Evolutionary conservation across 148 eudicot species (phyloP).

Genomic region (Salicornia ramosissima): DNA sequence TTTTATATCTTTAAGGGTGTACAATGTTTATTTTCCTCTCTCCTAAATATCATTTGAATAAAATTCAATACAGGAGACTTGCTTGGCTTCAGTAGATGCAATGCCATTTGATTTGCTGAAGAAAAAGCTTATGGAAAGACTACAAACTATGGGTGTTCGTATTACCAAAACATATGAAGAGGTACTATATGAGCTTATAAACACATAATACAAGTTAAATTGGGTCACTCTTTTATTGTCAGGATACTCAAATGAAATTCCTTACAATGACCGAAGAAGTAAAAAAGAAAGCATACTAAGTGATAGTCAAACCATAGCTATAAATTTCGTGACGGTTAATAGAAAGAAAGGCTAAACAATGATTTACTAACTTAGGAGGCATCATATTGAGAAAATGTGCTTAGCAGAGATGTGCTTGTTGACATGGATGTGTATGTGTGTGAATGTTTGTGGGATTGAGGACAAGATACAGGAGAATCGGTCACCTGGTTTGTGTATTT

Average conservation of each 20-base stretch:
- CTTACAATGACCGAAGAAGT: no score
- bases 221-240: not conserved
- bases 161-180: constrained; percentile 75
- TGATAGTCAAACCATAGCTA: not conserved
- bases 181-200: constrained; percentile 32
- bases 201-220: not conserved
- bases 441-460: no score
- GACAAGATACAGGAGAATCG: no score
- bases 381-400: no score
- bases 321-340: no score
- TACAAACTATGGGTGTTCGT: constrained; percentile 78
- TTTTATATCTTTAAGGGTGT: not conserved
- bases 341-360: no score
- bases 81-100: constrained; percentile 94
- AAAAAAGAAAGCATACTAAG: not conserved
- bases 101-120: constrained; percentile 91
- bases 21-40: not conserved
- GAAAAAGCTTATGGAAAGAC: constrained; percentile 76
- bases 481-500: no score
- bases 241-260: not conserved
- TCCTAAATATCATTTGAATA: not conserved
- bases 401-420: no score
- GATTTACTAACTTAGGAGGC: no score
- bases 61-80: constrained; percentile 67
- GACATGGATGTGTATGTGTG: no score